These are phyloP conservation scores for Tylopilus cervinicoccineus DNA, from an alignment of 768 basidiomycete species.

Conservation along the genomic window DNA sequence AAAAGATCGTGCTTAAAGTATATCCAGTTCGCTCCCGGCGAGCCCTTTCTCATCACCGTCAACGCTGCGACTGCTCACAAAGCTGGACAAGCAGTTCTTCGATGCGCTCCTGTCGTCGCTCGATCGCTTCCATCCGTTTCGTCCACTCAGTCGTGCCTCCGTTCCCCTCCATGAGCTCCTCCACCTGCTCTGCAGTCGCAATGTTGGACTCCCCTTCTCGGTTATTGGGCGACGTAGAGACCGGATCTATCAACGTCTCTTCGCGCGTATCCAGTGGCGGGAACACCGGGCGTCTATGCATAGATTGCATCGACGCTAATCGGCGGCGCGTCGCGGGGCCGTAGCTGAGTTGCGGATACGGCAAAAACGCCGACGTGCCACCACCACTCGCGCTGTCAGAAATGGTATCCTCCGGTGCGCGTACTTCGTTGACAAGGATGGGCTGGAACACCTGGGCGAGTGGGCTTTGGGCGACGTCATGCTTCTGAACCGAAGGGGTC, in stretches of 20 bases:
- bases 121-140: slow-evolving; percentile 38
- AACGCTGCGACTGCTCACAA: slow-evolving; percentile 12
- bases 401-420: slow-evolving; percentile 33
- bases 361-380: slow-evolving; percentile 4
- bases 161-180: slow-evolving; percentile 25
- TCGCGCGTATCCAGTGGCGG: slow-evolving; percentile 25
- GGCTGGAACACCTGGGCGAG: slow-evolving; percentile 75
- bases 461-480: slow-evolving; percentile 41
- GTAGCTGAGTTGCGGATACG: slow-evolving; percentile 29
- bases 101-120: slow-evolving; percentile 44
- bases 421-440: slow-evolving; percentile 47
- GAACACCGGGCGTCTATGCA: slow-evolving; percentile 7
- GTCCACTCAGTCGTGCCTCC: slow-evolving; percentile 27
- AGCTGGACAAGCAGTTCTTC: slow-evolving; percentile 42
- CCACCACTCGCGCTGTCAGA: slow-evolving; percentile 11
- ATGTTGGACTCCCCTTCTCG: slow-evolving; percentile 8
- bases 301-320: slow-evolving; percentile 32
- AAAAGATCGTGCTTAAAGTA: background rate
- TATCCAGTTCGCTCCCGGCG: background rate
- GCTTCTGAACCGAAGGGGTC: slow-evolving; percentile 16
- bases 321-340: slow-evolving; percentile 39
- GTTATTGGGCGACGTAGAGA: slow-evolving; percentile 29
- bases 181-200: slow-evolving; percentile 25
- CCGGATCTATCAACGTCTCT: slow-evolving; percentile 13
- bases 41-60: background rate